These are phyloP conservation scores for Hibiscus trionum DNA, from an alignment of 345 rosid genomes.

Conservation along the genomic window DNA sequence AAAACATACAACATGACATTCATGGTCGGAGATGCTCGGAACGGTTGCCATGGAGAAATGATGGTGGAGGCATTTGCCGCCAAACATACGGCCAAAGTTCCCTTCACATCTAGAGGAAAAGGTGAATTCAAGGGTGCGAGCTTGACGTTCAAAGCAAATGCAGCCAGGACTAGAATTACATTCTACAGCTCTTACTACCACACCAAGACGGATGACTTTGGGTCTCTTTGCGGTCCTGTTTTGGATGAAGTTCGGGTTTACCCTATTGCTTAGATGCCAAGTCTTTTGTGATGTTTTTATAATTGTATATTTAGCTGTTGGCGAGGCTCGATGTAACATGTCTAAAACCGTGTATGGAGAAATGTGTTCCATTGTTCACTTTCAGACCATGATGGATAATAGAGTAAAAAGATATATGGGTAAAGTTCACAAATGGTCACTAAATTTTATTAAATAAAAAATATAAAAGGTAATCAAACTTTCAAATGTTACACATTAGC, in stretches of 20 bases:
- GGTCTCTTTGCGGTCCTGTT: constrained; percentile 85
- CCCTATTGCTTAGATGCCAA: constrained; percentile 23
- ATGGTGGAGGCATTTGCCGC: constrained; percentile 92
- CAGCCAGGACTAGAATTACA: constrained; percentile 67
- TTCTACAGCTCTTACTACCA: constrained; percentile 86
- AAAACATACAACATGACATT: constrained; percentile 53
- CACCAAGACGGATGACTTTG: constrained; percentile 52
- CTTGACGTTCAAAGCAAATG: constrained; percentile 60
- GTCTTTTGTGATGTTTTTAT: neutral
- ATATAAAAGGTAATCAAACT: no score
- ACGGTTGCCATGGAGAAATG: constrained; percentile 88
- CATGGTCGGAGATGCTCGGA: constrained; percentile 69
- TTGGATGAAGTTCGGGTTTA: constrained; percentile 62
- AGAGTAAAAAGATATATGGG: no score
- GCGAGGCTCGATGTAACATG: neutral
- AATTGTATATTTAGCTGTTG: constrained; percentile 10
- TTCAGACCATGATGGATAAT: no score
- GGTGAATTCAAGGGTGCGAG: constrained; percentile 47
- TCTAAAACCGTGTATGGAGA: neutral
- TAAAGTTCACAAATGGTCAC: no score
- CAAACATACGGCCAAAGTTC: constrained; percentile 50
- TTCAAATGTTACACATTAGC: no score
- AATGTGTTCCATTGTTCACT: no score
- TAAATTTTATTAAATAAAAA: no score
- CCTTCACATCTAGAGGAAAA: constrained; percentile 57